Percentiles rank a stretch among this genome's conserved stretches.
Conservation (phyloP, 164 flowering plant species). For the Nelumbo lutea region DNA sequence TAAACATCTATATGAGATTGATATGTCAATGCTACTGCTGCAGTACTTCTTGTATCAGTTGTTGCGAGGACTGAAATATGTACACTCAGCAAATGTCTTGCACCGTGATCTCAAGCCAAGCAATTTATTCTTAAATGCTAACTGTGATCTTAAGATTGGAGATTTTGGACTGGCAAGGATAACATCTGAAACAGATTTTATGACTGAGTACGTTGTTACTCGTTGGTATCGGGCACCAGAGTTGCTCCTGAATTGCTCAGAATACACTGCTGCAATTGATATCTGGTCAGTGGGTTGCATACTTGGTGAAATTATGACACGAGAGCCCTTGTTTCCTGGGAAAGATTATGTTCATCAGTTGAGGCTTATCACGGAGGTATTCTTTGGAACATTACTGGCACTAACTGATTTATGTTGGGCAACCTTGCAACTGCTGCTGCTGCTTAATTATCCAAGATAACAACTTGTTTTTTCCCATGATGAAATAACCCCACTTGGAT, state of each 20-base stretch:
- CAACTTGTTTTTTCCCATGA: neutral
- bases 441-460: neutral
- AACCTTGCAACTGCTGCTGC: neutral
- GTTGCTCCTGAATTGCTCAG: neutral
- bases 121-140: neutral
- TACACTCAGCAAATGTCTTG: neutral
- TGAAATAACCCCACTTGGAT: no score
- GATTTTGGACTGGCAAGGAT: neutral
- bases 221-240: slow-evolving; percentile 1
- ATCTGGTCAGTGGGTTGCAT: slow-evolving; percentile 1
- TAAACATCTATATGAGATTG: neutral
- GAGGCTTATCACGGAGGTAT: neutral
- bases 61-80: neutral
- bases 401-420: neutral
- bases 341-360: slow-evolving; percentile 2
- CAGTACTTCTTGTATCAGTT: neutral
- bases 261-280: neutral
- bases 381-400: neutral
- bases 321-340: neutral
- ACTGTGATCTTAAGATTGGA: neutral
- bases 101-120: neutral
- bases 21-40: neutral
- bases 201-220: neutral
- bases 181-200: neutral
- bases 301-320: neutral